A percentile compares a stretch with the other conserved stretches of the same genome.
Evolutionary conservation across 768 basidiomycete genomes (phyloP).

Genomic region (Pulveroboletus sp.): DNA sequence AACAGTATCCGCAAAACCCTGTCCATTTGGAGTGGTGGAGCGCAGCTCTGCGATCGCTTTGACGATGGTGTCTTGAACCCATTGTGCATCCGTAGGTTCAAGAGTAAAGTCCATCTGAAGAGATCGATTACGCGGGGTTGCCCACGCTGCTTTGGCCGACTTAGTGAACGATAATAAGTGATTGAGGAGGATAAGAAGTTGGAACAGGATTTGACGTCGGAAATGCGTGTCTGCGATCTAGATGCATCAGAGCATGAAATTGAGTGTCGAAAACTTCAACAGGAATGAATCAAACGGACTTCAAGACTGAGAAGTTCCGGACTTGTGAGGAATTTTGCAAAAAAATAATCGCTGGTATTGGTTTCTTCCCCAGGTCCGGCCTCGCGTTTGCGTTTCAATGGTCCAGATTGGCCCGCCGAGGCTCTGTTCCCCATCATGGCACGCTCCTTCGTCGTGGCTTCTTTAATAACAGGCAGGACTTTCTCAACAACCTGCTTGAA

Average conservation of each 20-base stretch:
- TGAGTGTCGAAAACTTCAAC: constrained; percentile 1
- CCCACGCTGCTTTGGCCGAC: constrained; percentile 55
- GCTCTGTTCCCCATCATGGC: constrained; percentile 79
- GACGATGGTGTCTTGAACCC: constrained; percentile 67
- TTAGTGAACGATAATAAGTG: constrained; percentile 76
- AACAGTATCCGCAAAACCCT: constrained; percentile 72
- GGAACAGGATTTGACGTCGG: constrained; percentile 89
- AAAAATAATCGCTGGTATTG: constrained; percentile 71
- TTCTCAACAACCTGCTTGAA: constrained; percentile 70
- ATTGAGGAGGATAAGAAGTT: constrained; percentile 71
- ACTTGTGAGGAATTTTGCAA: constrained; percentile 89
- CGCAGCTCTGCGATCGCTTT: constrained; percentile 55
- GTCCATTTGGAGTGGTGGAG: constrained; percentile 74
- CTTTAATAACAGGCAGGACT: constrained; percentile 74
- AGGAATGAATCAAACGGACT: constrained; percentile 39
- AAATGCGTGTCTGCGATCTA: constrained; percentile 89
- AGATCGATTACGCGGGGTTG: constrained; percentile 64
- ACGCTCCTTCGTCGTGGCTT: constrained; percentile 83
- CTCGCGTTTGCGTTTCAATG: constrained; percentile 65
- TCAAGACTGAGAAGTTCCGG: constrained; percentile 84
- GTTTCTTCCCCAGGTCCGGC: constrained; percentile 49
- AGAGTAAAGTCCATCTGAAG: constrained; percentile 82
- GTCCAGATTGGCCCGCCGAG: constrained; percentile 32
- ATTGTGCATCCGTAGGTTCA: constrained; percentile 59
- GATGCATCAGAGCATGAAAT: constrained; percentile 9